phyloP scores from a whole-genome alignment of 352 stramenopile genomes.

The Phytophthora nicotianae region DNA sequence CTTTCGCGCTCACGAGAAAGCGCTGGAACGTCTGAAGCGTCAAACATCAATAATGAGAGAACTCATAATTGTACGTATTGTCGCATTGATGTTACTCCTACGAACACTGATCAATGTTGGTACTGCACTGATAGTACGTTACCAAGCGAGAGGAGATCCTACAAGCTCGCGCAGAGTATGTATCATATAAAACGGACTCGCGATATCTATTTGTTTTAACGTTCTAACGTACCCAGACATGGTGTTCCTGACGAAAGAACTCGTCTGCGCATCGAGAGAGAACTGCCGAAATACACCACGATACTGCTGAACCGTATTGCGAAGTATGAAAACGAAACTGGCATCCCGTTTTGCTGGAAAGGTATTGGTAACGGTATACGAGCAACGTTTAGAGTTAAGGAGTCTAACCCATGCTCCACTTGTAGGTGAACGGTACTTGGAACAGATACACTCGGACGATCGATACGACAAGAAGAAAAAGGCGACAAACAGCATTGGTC shows the following conservation, averaged over 20 bases:
- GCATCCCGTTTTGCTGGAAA: constrained; percentile 41
- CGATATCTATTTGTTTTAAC: not conserved
- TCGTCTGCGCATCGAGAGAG: constrained; percentile 42
- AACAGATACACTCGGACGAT: constrained; percentile 33
- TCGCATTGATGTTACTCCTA: not conserved
- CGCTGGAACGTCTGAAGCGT: constrained; percentile 34
- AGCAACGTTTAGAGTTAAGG: not conserved
- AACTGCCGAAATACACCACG: constrained; percentile 49
- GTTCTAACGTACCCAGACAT: constrained; percentile 15
- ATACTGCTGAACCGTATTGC: constrained; percentile 44
- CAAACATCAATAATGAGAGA: constrained; percentile 26
- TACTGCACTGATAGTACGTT: constrained; percentile 34
- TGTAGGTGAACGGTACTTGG: constrained; percentile 43
- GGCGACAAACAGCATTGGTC: constrained; percentile 1
- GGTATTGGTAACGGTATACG: constrained; percentile 20
- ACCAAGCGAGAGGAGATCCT: constrained; percentile 55
- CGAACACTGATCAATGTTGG: not conserved
- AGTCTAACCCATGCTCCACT: not conserved
- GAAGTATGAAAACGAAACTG: constrained; percentile 45
- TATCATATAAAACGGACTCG: not conserved
- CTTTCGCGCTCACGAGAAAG: constrained; percentile 38
- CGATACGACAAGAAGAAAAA: constrained; percentile 19
- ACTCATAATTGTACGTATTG: constrained; percentile 23
- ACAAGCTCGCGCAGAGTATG: constrained; percentile 41
- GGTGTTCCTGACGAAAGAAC: constrained; percentile 38